Conservation (phyloP, 352 stramenopile genomes). For the Aphanomyces astaci region DNA sequence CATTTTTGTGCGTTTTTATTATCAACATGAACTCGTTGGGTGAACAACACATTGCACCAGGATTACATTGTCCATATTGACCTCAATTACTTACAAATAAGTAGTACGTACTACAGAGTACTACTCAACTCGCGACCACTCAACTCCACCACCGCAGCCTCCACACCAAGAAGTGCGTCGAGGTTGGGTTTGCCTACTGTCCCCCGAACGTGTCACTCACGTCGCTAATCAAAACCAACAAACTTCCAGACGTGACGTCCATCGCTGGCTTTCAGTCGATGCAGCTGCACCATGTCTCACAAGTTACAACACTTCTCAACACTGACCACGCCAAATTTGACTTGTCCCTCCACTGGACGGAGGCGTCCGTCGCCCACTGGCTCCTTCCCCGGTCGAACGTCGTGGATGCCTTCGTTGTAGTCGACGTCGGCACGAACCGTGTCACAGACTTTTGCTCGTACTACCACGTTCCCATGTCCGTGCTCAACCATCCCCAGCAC, state of each 20-base stretch:
- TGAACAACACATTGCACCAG: too few species aligned
- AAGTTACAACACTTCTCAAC: constrained; percentile 42
- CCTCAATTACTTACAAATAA: too few species aligned
- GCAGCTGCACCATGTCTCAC: constrained; percentile 42
- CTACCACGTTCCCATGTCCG: constrained; percentile 96
- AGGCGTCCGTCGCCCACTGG: constrained; percentile 95
- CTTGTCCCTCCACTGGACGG: constrained; percentile 80
- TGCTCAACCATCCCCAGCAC: constrained; percentile 94
- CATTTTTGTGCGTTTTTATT: too few species aligned
- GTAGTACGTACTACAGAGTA: too few species aligned
- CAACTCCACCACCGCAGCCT: constrained; percentile 96
- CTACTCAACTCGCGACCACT: constrained; percentile 89
- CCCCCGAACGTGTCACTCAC: constrained; percentile 91
- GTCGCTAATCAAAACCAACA: constrained; percentile 85
- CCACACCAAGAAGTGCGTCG: constrained; percentile 98
- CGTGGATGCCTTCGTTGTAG: constrained; percentile 91
- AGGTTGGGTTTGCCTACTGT: constrained; percentile 95
- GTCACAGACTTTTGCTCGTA: constrained; percentile 95
- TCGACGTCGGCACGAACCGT: constrained; percentile 54
- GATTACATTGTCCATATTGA: too few species aligned
- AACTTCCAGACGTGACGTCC: constrained; percentile 48
- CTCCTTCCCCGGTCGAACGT: constrained; percentile 93
- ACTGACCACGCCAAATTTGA: constrained; percentile 49
- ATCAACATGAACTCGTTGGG: too few species aligned
- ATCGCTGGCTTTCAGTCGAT: constrained; percentile 45